phyloP scores from a whole-genome alignment of 2,329 filamentous ascomycete species.

The Albifimbria verrucaria region DNA sequence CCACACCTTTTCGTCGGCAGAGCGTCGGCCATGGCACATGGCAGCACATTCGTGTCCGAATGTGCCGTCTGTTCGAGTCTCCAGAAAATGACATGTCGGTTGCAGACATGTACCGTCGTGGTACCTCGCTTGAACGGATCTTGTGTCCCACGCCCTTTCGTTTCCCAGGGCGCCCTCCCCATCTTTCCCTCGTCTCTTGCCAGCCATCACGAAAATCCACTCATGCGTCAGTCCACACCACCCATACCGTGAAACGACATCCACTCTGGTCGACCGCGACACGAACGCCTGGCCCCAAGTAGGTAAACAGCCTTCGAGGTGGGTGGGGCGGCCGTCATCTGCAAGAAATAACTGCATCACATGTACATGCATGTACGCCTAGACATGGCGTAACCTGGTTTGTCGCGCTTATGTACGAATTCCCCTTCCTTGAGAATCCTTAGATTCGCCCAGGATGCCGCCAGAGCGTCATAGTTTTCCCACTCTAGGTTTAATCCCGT shows the following conservation, averaged over 20 bases:
- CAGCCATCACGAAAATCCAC: not conserved
- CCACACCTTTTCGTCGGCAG: not conserved
- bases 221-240: not conserved
- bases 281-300: not conserved
- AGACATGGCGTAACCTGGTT: not conserved
- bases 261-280: not conserved
- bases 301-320: not conserved
- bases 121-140: no score
- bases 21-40: not conserved
- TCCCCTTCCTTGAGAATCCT: no score
- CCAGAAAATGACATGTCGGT: not conserved
- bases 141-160: not conserved
- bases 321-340: slow-evolving; percentile 2
- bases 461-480: no score
- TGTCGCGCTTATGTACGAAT: no score
- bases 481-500: no score
- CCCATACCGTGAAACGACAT: not conserved
- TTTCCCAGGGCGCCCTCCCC: not conserved
- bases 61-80: not conserved
- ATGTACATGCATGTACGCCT: slow-evolving; percentile 2
- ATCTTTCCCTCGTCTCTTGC: not conserved
- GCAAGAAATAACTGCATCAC: slow-evolving; percentile 4
- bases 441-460: no score
- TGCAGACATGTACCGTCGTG: not conserved
- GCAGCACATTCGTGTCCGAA: not conserved